Evolutionary conservation across 148 eudicot genomes (phyloP).

Genomic region (Tetragonia tetragonoides): DNA sequence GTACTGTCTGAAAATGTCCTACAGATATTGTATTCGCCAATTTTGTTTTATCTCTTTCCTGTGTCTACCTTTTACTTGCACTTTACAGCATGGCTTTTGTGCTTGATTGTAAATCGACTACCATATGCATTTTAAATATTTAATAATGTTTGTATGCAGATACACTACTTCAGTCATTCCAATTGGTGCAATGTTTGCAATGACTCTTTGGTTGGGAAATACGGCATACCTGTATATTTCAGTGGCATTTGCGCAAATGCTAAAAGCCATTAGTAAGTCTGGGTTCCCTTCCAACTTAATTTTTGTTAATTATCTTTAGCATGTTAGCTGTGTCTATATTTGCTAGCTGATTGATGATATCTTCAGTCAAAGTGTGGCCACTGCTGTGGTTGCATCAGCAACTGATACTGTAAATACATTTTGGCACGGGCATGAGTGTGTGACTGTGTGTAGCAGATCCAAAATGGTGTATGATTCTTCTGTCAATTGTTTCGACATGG

Average conservation of each 20-base stretch:
- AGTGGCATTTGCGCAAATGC: conserved; percentile 98
- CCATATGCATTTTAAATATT: not conserved
- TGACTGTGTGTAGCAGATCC: not conserved
- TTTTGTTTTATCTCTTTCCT: conserved; percentile 9
- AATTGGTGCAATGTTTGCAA: conserved; percentile 96
- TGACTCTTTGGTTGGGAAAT: conserved; percentile 99
- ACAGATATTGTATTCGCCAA: not conserved
- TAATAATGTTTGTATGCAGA: conserved; percentile 37
- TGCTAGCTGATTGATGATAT: not conserved
- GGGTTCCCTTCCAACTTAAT: conserved; percentile 1
- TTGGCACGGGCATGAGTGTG: not conserved
- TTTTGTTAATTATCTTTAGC: not conserved
- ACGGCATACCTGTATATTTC: conserved; percentile 97
- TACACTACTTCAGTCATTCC: conserved; percentile 88
- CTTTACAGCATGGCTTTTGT: not conserved
- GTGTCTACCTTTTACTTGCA: conserved; percentile 2
- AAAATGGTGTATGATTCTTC: not conserved
- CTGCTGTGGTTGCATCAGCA: not conserved
- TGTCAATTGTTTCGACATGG: not conserved
- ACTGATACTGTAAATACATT: not conserved
- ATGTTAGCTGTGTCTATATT: not conserved
- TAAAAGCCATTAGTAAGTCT: conserved; percentile 95
- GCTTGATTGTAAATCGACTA: not conserved
- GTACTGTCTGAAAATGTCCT: not conserved
- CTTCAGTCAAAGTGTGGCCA: not conserved